Percentiles rank a stretch among this genome's conserved stretches.
Conservation (phyloP, 2,329 filamentous ascomycete species). For the Alternaria conjuncta region DNA sequence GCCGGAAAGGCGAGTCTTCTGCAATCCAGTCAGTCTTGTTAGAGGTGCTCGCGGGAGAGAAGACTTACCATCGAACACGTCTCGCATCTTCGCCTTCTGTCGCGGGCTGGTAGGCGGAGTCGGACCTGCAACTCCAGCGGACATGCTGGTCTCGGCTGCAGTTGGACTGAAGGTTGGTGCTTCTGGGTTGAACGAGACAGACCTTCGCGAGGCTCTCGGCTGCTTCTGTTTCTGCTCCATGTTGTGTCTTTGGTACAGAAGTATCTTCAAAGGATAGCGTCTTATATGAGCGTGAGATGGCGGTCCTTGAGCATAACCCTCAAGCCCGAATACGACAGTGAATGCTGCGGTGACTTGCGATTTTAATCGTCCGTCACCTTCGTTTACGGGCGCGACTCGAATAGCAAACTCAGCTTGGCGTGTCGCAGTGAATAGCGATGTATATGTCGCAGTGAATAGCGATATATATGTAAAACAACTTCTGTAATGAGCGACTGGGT, state of each 20-base stretch:
- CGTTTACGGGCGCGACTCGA: background rate
- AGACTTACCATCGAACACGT: background rate
- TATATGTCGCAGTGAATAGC: background rate
- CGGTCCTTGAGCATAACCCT: background rate
- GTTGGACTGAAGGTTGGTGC: conserved; percentile 18
- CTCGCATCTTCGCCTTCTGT: background rate
- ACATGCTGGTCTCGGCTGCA: background rate
- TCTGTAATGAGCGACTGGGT: background rate
- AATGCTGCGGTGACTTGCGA: conserved; percentile 9
- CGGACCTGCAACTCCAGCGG: background rate
- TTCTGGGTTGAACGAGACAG: conserved; percentile 21
- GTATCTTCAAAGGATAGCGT: background rate
- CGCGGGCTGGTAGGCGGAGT: background rate
- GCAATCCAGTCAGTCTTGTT: background rate
- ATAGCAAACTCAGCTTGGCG: background rate
- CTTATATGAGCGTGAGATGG: background rate
- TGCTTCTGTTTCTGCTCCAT: conserved; percentile 3
- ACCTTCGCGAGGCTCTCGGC: background rate
- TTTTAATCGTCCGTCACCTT: conserved; percentile 2
- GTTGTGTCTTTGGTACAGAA: background rate
- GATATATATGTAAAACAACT: background rate
- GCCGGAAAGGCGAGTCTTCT: conserved; percentile 11
- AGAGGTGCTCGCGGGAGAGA: background rate
- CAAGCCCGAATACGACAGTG: background rate
- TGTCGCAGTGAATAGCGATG: background rate